Conservation (phyloP, 441 rosid species). For the Erodium moschatum region DNA sequence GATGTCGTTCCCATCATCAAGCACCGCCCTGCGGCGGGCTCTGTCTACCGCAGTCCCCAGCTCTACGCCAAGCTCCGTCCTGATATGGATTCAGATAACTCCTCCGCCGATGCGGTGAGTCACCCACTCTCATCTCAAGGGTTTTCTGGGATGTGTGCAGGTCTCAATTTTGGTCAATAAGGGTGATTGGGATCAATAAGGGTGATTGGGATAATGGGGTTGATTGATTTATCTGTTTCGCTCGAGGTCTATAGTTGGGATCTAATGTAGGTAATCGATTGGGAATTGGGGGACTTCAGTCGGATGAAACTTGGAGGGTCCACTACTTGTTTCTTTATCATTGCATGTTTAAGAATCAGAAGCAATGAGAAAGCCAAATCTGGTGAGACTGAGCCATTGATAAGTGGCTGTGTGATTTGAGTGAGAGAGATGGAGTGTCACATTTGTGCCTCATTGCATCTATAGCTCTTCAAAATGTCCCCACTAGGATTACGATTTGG, state of each 20-base stretch:
- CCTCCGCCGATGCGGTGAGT: conserved; percentile 71
- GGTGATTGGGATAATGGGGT: not conserved
- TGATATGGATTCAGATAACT: conserved; percentile 83
- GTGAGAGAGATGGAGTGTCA: not conserved
- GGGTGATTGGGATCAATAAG: not conserved
- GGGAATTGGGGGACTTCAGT: not conserved
- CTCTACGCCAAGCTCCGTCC: conserved; percentile 63
- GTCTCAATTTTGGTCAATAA: not conserved
- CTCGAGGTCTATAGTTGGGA: not conserved
- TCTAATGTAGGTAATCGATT: not conserved
- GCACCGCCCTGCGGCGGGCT: conserved; percentile 65
- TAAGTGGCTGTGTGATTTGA: not conserved
- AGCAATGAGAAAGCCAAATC: not conserved
- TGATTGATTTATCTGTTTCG: not conserved
- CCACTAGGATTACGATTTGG: too few species aligned
- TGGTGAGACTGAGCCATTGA: not conserved
- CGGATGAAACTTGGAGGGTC: not conserved
- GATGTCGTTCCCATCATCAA: conserved; percentile 59
- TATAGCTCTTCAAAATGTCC: too few species aligned
- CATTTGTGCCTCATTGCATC: not conserved
- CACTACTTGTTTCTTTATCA: not conserved
- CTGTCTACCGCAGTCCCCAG: conserved; percentile 83
- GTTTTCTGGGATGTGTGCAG: too few species aligned
- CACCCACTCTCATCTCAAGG: not conserved
- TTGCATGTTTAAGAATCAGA: not conserved